Percentiles rank a stretch among this genome's conserved stretches.
Evolutionary conservation across 2,329 filamentous ascomycete species (phyloP).

Genomic region (Cladosporium velox): DNA sequence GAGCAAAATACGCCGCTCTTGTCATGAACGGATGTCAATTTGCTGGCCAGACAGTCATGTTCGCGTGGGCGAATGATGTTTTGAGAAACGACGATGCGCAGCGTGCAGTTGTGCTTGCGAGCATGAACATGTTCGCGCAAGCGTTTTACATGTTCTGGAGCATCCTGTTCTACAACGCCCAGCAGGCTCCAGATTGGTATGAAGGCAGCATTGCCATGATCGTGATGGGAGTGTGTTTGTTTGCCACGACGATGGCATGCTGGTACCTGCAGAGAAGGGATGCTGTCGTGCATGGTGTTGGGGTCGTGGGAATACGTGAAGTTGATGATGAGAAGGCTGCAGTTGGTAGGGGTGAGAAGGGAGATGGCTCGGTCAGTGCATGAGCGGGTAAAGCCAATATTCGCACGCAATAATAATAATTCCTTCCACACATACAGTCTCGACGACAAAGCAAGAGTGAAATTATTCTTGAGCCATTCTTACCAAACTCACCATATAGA

Average conservation of each 20-base stretch:
- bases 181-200: slow-evolving; percentile 32
- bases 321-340: not conserved
- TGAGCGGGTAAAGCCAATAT: not conserved
- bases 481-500: not conserved
- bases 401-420: not conserved
- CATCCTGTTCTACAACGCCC: slow-evolving; percentile 33
- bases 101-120: slow-evolving; percentile 29
- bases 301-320: not conserved
- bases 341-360: not conserved
- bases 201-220: slow-evolving; percentile 34
- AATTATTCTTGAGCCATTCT: not conserved
- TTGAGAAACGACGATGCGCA: slow-evolving; percentile 31
- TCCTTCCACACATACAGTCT: not conserved
- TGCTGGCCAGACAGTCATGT: slow-evolving; percentile 32
- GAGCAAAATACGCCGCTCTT: slow-evolving; percentile 31
- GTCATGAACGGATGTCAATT: slow-evolving; percentile 33
- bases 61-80: slow-evolving; percentile 34
- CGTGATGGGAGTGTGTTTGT: slow-evolving; percentile 30
- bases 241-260: slow-evolving; percentile 27
- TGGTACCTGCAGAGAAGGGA: slow-evolving; percentile 27
- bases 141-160: slow-evolving; percentile 34
- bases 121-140: slow-evolving; percentile 34
- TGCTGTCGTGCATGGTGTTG: slow-evolving; percentile 11
- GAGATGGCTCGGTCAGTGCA: not conserved
- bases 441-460: not conserved